Conservation (phyloP, 352 stramenopile species). For the Pythium rishiriense region DNA sequence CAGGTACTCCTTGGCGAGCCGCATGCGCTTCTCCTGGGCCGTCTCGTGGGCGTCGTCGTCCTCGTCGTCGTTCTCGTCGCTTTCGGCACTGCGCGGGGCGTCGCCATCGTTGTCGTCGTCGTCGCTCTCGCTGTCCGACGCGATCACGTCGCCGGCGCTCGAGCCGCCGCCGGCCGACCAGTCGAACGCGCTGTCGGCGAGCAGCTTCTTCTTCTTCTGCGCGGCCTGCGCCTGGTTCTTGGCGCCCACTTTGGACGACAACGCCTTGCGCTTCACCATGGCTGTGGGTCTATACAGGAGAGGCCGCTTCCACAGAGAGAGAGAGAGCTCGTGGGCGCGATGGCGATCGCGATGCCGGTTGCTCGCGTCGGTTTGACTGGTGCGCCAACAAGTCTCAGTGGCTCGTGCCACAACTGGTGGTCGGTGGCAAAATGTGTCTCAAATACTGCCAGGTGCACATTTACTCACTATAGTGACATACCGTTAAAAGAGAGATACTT, state of each 20-base stretch:
- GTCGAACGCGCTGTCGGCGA: conserved; percentile 81
- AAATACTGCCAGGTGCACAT: neutral
- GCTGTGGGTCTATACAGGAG: neutral
- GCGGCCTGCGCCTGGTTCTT: conserved; percentile 31
- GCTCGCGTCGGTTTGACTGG: conserved; percentile 25
- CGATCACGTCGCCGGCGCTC: conserved; percentile 51
- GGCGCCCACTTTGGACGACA: conserved; percentile 26
- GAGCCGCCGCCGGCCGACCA: conserved; percentile 39
- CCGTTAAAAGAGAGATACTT: conserved; percentile 7
- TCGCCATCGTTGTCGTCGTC: conserved; percentile 31
- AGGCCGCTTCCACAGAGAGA: neutral
- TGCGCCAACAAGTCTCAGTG: conserved; percentile 27
- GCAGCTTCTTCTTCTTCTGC: conserved; percentile 59
- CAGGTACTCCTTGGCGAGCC: conserved; percentile 89
- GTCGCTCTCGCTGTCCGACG: conserved; percentile 71
- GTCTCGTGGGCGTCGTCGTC: conserved; percentile 78
- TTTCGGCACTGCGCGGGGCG: conserved; percentile 38
- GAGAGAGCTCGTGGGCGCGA: neutral
- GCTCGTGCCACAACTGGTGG: conserved; percentile 12
- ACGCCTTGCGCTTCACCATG: conserved; percentile 60
- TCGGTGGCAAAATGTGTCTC: conserved; percentile 6
- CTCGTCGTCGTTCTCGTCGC: conserved; percentile 50
- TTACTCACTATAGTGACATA: conserved; percentile 19
- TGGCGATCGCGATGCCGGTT: neutral
- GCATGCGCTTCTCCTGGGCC: conserved; percentile 86